Evolutionary conservation across 768 basidiomycete genomes (phyloP).

Genomic region (Russula abietina): DNA sequence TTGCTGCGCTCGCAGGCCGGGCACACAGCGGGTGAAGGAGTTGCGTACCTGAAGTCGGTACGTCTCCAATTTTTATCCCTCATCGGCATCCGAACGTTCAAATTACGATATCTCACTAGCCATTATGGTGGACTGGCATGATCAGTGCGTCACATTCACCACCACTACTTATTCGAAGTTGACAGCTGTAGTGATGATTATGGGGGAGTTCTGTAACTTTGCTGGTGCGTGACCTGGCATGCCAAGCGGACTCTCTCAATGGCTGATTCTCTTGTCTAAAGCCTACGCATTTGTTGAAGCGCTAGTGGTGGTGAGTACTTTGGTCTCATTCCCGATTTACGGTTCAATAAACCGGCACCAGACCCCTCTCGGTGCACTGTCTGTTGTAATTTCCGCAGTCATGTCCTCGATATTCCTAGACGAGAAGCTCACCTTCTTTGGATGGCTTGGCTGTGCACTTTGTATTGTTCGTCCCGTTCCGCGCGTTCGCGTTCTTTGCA

Average conservation of each 20-base stretch:
- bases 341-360: conserved; percentile 28
- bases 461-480: conserved; percentile 62
- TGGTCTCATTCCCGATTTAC: conserved; percentile 7
- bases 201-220: conserved; percentile 85
- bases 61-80: conserved; percentile 30
- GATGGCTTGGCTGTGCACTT: conserved; percentile 90
- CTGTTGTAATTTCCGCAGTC: conserved; percentile 92
- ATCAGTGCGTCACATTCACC: conserved; percentile 46
- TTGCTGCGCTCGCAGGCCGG: conserved; percentile 76
- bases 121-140: conserved; percentile 95
- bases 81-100: conserved; percentile 3
- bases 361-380: conserved; percentile 94
- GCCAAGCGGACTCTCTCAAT: conserved; percentile 27
- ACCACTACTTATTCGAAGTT: neutral
- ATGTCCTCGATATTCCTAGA: conserved; percentile 90
- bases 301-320: conserved; percentile 69
- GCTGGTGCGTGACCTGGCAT: conserved; percentile 47
- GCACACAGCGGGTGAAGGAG: conserved; percentile 74
- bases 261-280: conserved; percentile 29
- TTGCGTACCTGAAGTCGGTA: conserved; percentile 92
- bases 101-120: conserved; percentile 35
- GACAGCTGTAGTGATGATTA: conserved; percentile 67
- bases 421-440: conserved; percentile 90
- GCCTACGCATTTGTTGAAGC: conserved; percentile 89
- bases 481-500: conserved; percentile 11